A percentile compares a stretch with the other conserved stretches of the same genome.
Evolutionary conservation across 192 early-diverging fungal genomes (phyloP).

Genomic region (Coemansia sp.): DNA sequence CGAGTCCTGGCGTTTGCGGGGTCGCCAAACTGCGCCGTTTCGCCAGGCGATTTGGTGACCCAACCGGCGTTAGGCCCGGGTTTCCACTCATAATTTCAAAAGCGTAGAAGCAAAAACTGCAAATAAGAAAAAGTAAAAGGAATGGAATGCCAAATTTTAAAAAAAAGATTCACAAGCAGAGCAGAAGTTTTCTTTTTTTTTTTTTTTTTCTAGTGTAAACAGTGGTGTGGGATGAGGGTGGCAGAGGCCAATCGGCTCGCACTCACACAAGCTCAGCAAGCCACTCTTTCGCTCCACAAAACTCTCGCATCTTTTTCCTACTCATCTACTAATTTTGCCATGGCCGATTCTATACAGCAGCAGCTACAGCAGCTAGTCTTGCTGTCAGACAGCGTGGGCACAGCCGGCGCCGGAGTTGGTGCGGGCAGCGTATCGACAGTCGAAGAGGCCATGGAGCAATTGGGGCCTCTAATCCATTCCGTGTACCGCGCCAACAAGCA

Average conservation of each 20-base stretch:
- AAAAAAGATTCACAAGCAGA: no score
- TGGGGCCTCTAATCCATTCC: conserved; percentile 84
- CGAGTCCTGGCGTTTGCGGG: background rate
- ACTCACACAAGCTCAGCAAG: background rate
- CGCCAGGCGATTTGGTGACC: conserved; percentile 36
- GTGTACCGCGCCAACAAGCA: conserved; percentile 84
- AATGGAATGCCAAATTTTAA: conserved; percentile 1
- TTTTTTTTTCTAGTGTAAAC: conserved; percentile 5
- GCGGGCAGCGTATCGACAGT: conserved; percentile 40
- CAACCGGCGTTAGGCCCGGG: conserved; percentile 39
- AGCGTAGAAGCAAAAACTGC: background rate
- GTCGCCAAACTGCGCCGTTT: conserved; percentile 21
- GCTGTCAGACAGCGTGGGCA: conserved; percentile 47
- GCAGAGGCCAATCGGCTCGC: background rate
- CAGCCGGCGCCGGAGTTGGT: conserved; percentile 18
- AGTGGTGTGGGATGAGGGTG: background rate
- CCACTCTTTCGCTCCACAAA: background rate
- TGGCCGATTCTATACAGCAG: conserved; percentile 55
- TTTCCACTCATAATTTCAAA: conserved; percentile 2
- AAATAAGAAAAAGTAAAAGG: background rate
- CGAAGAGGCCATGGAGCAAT: conserved; percentile 73
- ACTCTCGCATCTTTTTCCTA: background rate
- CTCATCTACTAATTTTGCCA: conserved; percentile 8
- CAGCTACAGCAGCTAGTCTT: conserved; percentile 52
- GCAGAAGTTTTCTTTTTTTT: no score